Evolutionary conservation across 495 filamentous ascomycete species (phyloP), one percentile per base, ranked within the genome.

Genomic region (Penicillium bialowiezense): DNA sequence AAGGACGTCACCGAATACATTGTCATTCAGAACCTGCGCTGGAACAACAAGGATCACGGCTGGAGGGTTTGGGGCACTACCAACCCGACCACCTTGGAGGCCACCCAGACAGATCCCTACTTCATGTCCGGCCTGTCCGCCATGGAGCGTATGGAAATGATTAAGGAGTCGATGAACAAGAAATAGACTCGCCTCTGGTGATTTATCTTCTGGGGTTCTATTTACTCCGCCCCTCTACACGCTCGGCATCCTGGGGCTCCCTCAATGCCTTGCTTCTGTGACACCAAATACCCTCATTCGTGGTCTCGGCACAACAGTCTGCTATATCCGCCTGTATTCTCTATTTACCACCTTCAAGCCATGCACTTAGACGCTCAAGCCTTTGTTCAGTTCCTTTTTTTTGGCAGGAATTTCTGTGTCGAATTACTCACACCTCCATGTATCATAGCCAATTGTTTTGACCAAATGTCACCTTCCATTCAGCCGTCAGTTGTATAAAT

Each of bases 51-150:
- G 52, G 75, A 82, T 34, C 67, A 65, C 31, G 75, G 76, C 10
- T 97, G 91, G 91, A 79, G 75, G 62, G 60, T 95, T 39, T 88
- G 90, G 83, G 90, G 90, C 19, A 83, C 81, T 29, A 65, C 80
- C 31, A 70, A 76, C 51, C 77, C 85, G 57, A 86, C 80, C 8
- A 80, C 75, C 33, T n/a, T 64, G 17, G 74, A 84, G 21, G 67
- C 71, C 17, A 64, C 78, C 41, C 38, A 64, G 13, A 59, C 34
- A 10, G 50, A 57, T 40, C 67, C 71, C 3, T 52, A 55, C 50
- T 75, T 75, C 50, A 59, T 58, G 12, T 42, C 61, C 0, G 68
- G 65, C 7, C 19, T 74, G 28, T 49, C 60, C 1, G 15, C 65
- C 8, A 15, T 55, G 14, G 72, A 75, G 18, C 65, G 72, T 6